These are phyloP conservation scores for Ilex aquifolium DNA, from an alignment of 257 asterid genomes.

Conservation along the genomic window DNA sequence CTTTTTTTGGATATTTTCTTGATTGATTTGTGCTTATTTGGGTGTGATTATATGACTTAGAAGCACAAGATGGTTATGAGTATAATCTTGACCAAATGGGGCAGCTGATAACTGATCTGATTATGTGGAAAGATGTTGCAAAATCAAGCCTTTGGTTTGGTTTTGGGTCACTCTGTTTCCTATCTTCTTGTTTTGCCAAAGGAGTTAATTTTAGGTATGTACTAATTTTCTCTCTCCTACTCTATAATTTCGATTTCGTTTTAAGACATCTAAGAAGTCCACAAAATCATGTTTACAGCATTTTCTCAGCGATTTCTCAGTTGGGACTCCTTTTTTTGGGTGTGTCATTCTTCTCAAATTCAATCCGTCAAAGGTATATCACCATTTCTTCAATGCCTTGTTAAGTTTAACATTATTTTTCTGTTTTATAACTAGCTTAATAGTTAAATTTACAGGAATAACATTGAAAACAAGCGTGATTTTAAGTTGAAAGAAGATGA, in stretches of 20 bases:
- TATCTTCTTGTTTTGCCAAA: constrained; percentile 71
- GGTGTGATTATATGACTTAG: constrained; percentile 17
- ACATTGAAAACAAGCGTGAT: constrained; percentile 28
- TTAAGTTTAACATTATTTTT: not conserved
- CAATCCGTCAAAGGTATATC: constrained; percentile 65
- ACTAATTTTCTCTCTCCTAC: not conserved
- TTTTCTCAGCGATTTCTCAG: constrained; percentile 72
- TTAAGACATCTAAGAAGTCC: not conserved
- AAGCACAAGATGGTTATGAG: constrained; percentile 34
- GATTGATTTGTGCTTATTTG: not conserved
- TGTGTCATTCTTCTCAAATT: constrained; percentile 64
- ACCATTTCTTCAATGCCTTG: not conserved
- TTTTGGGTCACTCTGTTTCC: constrained; percentile 69
- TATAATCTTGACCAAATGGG: constrained; percentile 49
- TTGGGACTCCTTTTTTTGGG: constrained; percentile 69
- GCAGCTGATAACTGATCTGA: constrained; percentile 45
- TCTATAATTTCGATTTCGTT: not conserved
- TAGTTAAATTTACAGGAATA: constrained; percentile 33
- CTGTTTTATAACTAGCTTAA: not conserved
- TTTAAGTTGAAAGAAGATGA: constrained; percentile 69
- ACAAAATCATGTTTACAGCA: constrained; percentile 35
- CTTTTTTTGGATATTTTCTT: not conserved
- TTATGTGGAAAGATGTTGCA: constrained; percentile 93
- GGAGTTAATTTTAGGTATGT: constrained; percentile 68
- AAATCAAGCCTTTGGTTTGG: constrained; percentile 99